These are phyloP conservation scores for Entomophthora muscae DNA, from an alignment of 371 early-diverging fungal species.

Conservation along the genomic window DNA sequence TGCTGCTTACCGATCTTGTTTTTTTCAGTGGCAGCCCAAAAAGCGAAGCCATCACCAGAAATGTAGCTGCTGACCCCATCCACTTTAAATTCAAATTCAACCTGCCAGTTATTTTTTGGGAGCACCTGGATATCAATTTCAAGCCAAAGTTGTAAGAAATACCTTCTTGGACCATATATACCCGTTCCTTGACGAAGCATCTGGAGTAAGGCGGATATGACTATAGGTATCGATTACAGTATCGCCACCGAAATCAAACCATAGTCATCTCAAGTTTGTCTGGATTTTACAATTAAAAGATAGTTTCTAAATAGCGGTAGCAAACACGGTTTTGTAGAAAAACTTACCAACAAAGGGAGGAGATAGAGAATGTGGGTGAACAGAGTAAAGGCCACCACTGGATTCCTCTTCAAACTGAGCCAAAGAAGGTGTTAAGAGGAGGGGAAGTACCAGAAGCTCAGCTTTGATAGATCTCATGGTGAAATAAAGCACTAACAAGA, in stretches of 20 bases:
- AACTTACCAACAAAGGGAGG: constrained; percentile 8
- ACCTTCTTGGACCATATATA: constrained; percentile 68
- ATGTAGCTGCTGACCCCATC: constrained; percentile 27
- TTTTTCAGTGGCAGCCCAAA: constrained; percentile 60
- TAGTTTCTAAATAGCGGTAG: neutral
- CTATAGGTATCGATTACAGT: constrained; percentile 47
- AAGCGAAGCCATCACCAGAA: constrained; percentile 88
- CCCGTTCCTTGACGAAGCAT: constrained; percentile 59
- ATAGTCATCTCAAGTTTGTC: constrained; percentile 6
- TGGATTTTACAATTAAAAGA: neutral
- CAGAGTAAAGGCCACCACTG: neutral
- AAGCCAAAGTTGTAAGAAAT: constrained; percentile 9
- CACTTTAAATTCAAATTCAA: constrained; percentile 87
- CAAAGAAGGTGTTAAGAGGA: neutral
- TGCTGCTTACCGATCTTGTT: constrained; percentile 16
- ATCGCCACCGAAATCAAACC: constrained; percentile 42
- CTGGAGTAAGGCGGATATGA: constrained; percentile 69
- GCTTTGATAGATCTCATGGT: neutral
- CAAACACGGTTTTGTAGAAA: no score
- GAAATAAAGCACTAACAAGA: no score
- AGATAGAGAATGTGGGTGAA: constrained; percentile 3
- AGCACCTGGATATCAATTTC: constrained; percentile 26
- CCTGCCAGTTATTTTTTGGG: constrained; percentile 51
- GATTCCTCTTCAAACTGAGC: constrained; percentile 11
- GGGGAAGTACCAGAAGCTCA: neutral